Base-by-base conservation (phyloP, 371 early-diverging fungal genomes). In the Aphelidium insulamus region DNA sequence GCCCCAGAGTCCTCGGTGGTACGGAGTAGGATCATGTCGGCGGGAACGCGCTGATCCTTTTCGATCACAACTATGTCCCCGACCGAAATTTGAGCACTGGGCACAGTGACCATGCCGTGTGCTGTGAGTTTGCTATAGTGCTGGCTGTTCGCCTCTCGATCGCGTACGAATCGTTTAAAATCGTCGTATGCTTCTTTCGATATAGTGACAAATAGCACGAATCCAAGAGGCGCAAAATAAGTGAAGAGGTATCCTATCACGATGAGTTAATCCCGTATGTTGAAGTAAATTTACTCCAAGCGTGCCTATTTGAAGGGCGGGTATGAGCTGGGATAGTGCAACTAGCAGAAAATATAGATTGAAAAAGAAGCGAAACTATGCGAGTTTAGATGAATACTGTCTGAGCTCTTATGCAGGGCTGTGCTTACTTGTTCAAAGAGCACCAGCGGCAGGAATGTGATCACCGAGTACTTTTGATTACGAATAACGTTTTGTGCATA, bases 181-280 rank as follows among this genome's bases (percentile, higher is more conserved):
- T 99, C 98, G 50, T 99, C 98, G 25, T 69, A 48, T 0, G 83
- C 92, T 53, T 99, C 99, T 54, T 97, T 97, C 32, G 77, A 71
- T 43, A 90, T 80, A 0, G 91, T 90, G 27, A 99, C 74, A 6
- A 70, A 33, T 23, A 97, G 50, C 2, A 98, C 97, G 59, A 97
- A 85, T 36, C 76, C 63, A 33, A 98, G 62, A 2, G 99, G 99
- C 5, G 79, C 90, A 26, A 97, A 69, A 40, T 92, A 92, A 4
- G 92, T 88, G 32, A 91, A 55, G 21, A 88, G 68, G 42, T 91
- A 88, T 8, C 88, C 83, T 62, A 71, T 59, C 25, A 51, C 43
- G 34, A 48, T 47, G 21, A 26, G 27, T 12, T 39, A 16, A 39
- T 31, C 20, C 17, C 2, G 8, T 14, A 2, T 8, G n/a, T 16